These are phyloP conservation scores for Fusarium multiceps DNA, from an alignment of 2,329 filamentous ascomycete genomes.

Conservation along the genomic window DNA sequence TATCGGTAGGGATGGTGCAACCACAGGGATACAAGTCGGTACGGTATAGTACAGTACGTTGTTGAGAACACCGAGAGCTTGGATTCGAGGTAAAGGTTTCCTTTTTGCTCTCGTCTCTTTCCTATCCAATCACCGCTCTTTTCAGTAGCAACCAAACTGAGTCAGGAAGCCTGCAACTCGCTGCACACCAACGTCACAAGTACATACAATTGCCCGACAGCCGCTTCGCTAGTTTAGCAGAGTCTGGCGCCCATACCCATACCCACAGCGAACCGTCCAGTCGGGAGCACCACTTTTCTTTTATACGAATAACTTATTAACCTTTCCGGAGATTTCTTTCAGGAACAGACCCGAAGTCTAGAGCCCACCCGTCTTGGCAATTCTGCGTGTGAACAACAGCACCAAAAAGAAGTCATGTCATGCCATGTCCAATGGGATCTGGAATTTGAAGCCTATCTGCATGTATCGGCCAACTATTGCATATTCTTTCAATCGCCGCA, in stretches of 20 bases:
- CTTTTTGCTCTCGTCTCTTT: not conserved
- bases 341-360: constrained; percentile 30
- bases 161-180: constrained; percentile 16
- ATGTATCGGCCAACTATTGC: constrained; percentile 10
- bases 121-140: constrained; percentile 21
- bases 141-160: constrained; percentile 1
- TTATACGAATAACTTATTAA: constrained; percentile 35
- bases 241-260: constrained; percentile 34
- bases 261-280: constrained; percentile 42
- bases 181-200: constrained; percentile 27
- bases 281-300: constrained; percentile 33
- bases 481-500: not conserved
- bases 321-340: constrained; percentile 35
- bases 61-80: constrained; percentile 6
- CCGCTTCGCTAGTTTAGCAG: constrained; percentile 28
- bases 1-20: constrained; percentile 21
- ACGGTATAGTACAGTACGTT: not conserved
- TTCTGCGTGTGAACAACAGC: not conserved
- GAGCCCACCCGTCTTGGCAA: constrained; percentile 22
- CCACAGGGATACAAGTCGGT: constrained; percentile 7
- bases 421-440: not conserved
- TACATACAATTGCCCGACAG: constrained; percentile 28
- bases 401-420: not conserved
- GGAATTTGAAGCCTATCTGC: not conserved
- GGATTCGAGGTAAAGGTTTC: constrained; percentile 19